Base-by-base conservation (phyloP, 208 protist species). In the Crithidia bombi region DNA sequence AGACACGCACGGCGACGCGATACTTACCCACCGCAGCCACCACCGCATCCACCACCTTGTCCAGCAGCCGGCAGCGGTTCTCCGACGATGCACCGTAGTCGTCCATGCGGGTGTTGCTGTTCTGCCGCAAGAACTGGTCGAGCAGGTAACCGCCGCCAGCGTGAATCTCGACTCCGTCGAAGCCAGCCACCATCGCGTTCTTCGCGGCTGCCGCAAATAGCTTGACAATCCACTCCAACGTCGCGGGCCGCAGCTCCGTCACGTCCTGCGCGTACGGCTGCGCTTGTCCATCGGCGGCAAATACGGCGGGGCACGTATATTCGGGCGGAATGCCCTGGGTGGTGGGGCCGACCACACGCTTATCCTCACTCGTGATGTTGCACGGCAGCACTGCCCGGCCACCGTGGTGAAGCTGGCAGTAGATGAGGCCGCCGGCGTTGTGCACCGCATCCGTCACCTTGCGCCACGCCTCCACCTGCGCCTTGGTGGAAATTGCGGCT, bases 101-200 rank as follows among this genome's bases (percentile, higher is more conserved):
- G 57, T 90, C 93, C 5, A 80, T 94, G 54, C 93, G 78, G 51
- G 79, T 69, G 73, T 98, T 98, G 28, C 77, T 54, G 7, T 61
- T 59, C 21, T 57, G 28, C 59, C 62, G 80, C 17, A 98, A 46
- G 69, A 98, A 98, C 44, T 75, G 64, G 47, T 90, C 84, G 19
- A 98, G 69, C 9, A 98, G 61, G 75, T 98, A 98, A 17, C 92
- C 95, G 76, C 98, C 83, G 5, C 85, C 90, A 39, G 75, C 81
- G 69, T 98, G 96, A 28, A 98, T 73, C 85, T 98, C 74, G 41
- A 98, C 79, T 7, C 85, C 91, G 62, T 98, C 95, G 75, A 98
- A 97, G 19, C 94, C 92, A 21, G 90, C 89, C 30, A 73, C 69
- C 15, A 89, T 78, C 9, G 85, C 82, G 33, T 91, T 87, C 54